Base-by-base conservation (phyloP, 495 filamentous ascomycete genomes). In the Aspergillus sclerotioniger region DNA sequence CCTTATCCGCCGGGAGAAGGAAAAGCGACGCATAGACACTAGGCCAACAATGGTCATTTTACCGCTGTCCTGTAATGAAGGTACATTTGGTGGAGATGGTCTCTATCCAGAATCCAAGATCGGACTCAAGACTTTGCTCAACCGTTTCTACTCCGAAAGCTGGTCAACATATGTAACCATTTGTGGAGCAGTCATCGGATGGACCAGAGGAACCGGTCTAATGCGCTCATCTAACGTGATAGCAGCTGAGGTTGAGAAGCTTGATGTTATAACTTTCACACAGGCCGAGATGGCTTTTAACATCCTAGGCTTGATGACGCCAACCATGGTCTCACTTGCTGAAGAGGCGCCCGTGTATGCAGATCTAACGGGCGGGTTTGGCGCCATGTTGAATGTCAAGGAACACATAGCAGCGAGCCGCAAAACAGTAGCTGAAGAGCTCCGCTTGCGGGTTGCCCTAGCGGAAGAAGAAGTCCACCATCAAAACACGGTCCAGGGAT, bases 261-360 rank as follows among this genome's bases (percentile, higher is more conserved):
- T 91, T 64, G 94, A 95, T 65, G 94, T 98, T 8, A 89, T 94
- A 59, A 99, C 94, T 3, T 99, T 99, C 79, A 96, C 94, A n/a
- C 95, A 98, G 74, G 89, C 92, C 63, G 94, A 99, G 74, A 99
- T 99, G 94, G 94, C 95, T 1, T 98, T 98, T 82, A 98, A 99
- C 71, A 80, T 99, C 51, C 85, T 99, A 29, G 92, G 92, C 51
- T 83, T 99, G 49, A 96, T 99, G 95, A 86, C 92, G 3, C 91
- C 95, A 3, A 82, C 85, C 25, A 89, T 99, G 89, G 92, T 66
- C 88, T 96, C 67, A 82, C 96, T 51, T 95, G 95, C 81, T 6
- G 65, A 67, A 31, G 65, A 65, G 46, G 50, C 60, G 8, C 65
- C 65, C 3, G 39, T 68, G 6, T 68, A 65, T 53, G 65, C 65